Base-by-base conservation (phyloP, 2,329 filamentous ascomycete species). In the Mollisiaceae sp. region DNA sequence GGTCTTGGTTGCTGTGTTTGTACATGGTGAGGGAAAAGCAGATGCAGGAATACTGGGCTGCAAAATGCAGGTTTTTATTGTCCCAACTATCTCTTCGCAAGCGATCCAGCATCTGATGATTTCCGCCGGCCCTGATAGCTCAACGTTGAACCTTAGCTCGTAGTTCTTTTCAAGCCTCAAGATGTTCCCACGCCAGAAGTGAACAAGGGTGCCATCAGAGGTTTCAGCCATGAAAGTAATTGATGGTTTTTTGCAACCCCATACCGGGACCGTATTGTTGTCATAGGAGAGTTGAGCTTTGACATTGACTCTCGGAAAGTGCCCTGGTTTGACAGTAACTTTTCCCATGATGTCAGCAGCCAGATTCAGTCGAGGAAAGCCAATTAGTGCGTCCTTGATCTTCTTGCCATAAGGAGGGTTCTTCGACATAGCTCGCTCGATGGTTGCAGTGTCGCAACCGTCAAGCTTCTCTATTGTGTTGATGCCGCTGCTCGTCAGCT, bases 331-430 rank as follows among this genome's bases (percentile, higher is more conserved):
- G 70, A 67, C 52, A 36, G 68, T 66, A 65, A 73, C 35, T 58
- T 60, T 67, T 3, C 67, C 65, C 39, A 78, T 58, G 18, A 80
- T 68, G 8, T 80, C 77, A 39, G 79, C 74, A 14, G 76, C 72
- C 41, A 88, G 67, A 0, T 72, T 79, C 20, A 89, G 73, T 3
- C 77, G 76, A 14, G 95, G 95, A 72, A 97, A 98, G 0, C 83
- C 82, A 1, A 84, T 85, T 11, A 95, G 78, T 22, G 82, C 81
- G 14, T 87, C 85, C 15, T 91, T 79, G 50, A 96, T 75, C 50
- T 89, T 89, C 54, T 86, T 83, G 0, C 94, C 95, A 74, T 91
- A 97, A 0, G 94, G 93, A 0, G 93, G 92, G 70, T 97, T 93
- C 62, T 90, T 89, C 68, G 88, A 90, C 56, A 97, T 77, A 27